These are phyloP conservation scores for Cladophialophora psammophila DNA, from an alignment of 2,329 filamentous ascomycete species.

Conservation along the genomic window DNA sequence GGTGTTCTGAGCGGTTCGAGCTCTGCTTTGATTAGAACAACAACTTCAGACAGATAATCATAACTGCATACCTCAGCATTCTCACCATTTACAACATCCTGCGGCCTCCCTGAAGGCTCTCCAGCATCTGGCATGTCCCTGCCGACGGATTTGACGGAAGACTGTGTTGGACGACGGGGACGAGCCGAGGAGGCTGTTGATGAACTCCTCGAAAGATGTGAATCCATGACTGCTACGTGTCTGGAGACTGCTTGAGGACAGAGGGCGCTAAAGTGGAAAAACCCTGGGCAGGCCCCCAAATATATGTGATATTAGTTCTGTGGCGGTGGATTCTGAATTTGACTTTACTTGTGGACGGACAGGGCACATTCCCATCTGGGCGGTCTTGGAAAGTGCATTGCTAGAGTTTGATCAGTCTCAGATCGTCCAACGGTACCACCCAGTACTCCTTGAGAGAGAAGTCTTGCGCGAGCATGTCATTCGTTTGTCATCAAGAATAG, in stretches of 20 bases:
- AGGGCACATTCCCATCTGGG: background rate
- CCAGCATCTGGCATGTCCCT: background rate
- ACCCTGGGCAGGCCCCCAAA: background rate
- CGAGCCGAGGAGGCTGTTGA: background rate
- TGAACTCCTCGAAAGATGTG: background rate
- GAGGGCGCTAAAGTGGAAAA: background rate
- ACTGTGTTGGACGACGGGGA: background rate
- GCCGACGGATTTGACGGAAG: background rate
- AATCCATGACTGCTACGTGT: background rate
- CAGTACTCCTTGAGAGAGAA: background rate
- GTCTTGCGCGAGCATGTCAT: background rate
- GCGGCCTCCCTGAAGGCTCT: background rate
- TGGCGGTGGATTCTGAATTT: background rate
- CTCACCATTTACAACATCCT: background rate
- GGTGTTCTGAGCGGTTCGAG: constrained; percentile 12
- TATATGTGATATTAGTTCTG: background rate
- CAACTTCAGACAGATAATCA: background rate
- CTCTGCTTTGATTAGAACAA: constrained; percentile 1
- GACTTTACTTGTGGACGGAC: background rate
- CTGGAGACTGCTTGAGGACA: background rate
- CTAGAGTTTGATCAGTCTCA: background rate
- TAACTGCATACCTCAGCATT: background rate
- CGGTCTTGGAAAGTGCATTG: background rate
- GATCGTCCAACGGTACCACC: background rate
- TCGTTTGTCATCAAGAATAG: background rate